phyloP scores from a whole-genome alignment of 78 protist species.

The Trichosphaerium sp. region DNA sequence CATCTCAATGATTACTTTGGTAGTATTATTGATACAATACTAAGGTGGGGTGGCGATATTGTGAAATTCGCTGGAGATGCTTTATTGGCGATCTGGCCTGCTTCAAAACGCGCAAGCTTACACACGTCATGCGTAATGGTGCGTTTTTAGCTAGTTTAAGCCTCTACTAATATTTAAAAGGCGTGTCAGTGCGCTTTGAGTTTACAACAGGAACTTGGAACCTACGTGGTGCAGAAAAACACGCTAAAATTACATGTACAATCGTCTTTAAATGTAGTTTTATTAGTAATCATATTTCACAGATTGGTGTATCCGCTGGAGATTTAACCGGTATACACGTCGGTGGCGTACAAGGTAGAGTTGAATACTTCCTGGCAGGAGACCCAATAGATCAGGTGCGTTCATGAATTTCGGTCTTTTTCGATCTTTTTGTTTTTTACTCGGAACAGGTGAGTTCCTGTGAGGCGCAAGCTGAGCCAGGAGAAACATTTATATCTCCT shows the following conservation, averaged over 20 bases:
- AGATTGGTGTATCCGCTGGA: no score
- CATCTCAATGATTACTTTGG: slow-evolving; percentile 44
- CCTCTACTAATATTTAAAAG: no score
- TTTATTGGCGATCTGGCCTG: slow-evolving; percentile 61
- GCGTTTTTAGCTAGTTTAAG: slow-evolving; percentile 20
- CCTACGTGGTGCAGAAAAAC: slow-evolving; percentile 41
- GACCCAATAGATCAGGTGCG: slow-evolving; percentile 33
- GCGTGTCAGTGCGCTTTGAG: slow-evolving; percentile 56
- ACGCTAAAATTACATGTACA: slow-evolving; percentile 50
- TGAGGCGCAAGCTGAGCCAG: slow-evolving; percentile 56
- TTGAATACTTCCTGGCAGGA: slow-evolving; percentile 61
- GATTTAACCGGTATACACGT: slow-evolving; percentile 18
- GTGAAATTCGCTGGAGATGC: slow-evolving; percentile 77
- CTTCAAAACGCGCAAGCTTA: no score
- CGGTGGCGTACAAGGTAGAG: slow-evolving; percentile 47
- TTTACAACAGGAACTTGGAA: slow-evolving; percentile 32
- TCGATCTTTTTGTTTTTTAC: no score
- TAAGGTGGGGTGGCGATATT: slow-evolving; percentile 55
- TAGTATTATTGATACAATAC: slow-evolving; percentile 33
- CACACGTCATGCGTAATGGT: no score
- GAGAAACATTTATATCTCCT: no score
- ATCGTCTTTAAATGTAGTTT: slow-evolving; percentile 58
- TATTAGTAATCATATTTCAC: slow-evolving; percentile 28
- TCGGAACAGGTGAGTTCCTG: slow-evolving; percentile 38
- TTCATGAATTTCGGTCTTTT: no score